These are phyloP conservation scores for Harringtonia aguacate DNA, from an alignment of 2,329 filamentous ascomycete genomes.

Conservation along the genomic window DNA sequence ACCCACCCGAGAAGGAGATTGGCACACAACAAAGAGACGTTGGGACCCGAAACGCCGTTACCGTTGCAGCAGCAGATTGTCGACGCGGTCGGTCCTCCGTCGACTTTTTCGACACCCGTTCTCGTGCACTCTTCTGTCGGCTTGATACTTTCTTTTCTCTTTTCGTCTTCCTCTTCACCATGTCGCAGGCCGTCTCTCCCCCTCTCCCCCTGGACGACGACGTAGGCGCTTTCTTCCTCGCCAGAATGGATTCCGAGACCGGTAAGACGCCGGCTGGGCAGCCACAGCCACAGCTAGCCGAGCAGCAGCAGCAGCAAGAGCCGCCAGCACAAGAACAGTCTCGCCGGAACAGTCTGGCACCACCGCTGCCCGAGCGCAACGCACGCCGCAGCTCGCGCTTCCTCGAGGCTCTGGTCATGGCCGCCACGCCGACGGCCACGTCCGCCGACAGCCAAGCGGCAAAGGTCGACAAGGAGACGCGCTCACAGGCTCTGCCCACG, in stretches of 20 bases:
- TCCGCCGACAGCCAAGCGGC: conserved; percentile 11
- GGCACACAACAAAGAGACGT: not conserved
- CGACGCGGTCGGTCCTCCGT: not conserved
- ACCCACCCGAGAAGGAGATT: not conserved
- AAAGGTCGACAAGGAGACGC: conserved; percentile 4
- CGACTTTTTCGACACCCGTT: not conserved
- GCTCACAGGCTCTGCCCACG: conserved; percentile 22
- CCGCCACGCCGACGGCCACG: not conserved
- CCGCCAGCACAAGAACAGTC: not conserved
- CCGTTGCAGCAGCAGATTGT: not conserved
- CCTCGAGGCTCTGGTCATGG: conserved; percentile 24
- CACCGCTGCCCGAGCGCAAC: conserved; percentile 36
- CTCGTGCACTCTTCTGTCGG: too few species aligned
- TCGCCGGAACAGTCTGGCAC: not conserved
- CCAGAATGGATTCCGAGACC: conserved; percentile 4
- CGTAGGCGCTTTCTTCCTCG: conserved; percentile 5
- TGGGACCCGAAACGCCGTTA: not conserved
- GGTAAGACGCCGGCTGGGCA: not conserved
- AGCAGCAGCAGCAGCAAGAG: not conserved
- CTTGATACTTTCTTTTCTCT: not conserved
- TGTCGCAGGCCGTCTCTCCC: conserved; percentile 8
- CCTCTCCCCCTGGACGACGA: conserved; percentile 7
- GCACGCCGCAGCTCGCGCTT: conserved; percentile 36
- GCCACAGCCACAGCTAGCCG: not conserved
- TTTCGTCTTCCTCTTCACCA: not conserved